These are phyloP conservation scores for Symbiodinium natans DNA, from an alignment of 73 alveolate genomes.

Conservation along the genomic window DNA sequence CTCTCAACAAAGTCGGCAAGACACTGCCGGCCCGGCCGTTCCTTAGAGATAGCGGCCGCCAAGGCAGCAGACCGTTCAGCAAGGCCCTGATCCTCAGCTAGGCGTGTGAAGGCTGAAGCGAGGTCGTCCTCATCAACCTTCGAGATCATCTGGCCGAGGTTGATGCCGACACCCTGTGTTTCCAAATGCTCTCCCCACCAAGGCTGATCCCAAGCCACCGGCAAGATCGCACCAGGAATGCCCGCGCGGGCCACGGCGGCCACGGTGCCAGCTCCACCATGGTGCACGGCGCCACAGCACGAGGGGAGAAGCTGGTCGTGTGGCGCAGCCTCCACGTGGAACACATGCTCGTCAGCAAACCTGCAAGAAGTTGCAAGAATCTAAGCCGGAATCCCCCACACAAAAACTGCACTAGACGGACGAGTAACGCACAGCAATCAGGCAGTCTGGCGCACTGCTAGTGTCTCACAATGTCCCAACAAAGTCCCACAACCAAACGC, in stretches of 20 bases:
- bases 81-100: background rate
- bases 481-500: too few relatives aligned
- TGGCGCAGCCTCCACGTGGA: background rate
- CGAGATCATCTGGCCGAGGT: slow-evolving; percentile 28
- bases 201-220: slow-evolving; percentile 75
- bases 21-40: background rate
- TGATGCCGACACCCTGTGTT: background rate
- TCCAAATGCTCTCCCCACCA: slow-evolving; percentile 52
- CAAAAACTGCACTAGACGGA: too few relatives aligned
- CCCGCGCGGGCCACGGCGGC: slow-evolving; percentile 56
- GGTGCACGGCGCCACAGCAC: slow-evolving; percentile 54
- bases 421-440: too few relatives aligned
- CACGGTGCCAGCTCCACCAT: slow-evolving; percentile 63
- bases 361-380: too few relatives aligned
- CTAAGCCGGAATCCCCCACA: too few relatives aligned
- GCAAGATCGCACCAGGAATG: slow-evolving; percentile 15
- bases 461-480: too few relatives aligned
- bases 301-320: slow-evolving; percentile 54
- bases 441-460: too few relatives aligned
- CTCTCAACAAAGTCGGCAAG: slow-evolving; percentile 22
- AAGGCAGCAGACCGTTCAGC: background rate
- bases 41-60: background rate
- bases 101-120: background rate
- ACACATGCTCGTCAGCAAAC: background rate
- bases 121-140: background rate